These are phyloP conservation scores for Lentinula lateritia DNA, from an alignment of 768 basidiomycete genomes.

Conservation along the genomic window DNA sequence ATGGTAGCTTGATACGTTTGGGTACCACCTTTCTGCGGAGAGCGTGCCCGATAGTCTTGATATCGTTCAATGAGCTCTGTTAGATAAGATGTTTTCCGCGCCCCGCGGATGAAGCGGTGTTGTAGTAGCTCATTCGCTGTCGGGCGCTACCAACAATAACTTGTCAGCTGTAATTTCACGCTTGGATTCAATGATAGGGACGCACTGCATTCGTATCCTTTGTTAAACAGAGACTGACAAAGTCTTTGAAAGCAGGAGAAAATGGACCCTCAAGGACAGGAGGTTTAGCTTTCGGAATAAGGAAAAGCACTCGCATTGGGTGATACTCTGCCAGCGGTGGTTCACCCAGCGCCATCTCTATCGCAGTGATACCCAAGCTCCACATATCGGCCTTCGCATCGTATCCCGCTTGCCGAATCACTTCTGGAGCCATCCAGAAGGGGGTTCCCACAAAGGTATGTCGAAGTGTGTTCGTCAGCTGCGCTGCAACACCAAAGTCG, in stretches of 20 bases:
- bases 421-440: conserved; percentile 99
- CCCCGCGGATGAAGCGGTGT: conserved; percentile 86
- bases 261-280: conserved; percentile 87
- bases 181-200: not conserved
- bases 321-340: conserved; percentile 97
- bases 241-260: conserved; percentile 86
- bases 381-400: conserved; percentile 96
- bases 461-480: conserved; percentile 87
- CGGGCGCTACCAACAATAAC: conserved; percentile 55
- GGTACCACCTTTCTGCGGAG: conserved; percentile 45
- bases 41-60: conserved; percentile 66
- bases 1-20: conserved; percentile 55
- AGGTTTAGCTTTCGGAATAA: conserved; percentile 95
- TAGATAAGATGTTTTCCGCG: conserved; percentile 77
- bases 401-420: conserved; percentile 95
- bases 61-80: conserved; percentile 86
- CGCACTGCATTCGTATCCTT: conserved; percentile 83
- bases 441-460: conserved; percentile 98
- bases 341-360: conserved; percentile 97
- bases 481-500: conserved; percentile 98
- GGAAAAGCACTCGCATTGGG: conserved; percentile 96
- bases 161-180: not conserved
- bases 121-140: conserved; percentile 89
- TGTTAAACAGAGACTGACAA: conserved; percentile 83
- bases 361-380: conserved; percentile 96